Conservation (phyloP, 768 basidiomycete genomes). For the Boletus rubescentipes region DNA sequence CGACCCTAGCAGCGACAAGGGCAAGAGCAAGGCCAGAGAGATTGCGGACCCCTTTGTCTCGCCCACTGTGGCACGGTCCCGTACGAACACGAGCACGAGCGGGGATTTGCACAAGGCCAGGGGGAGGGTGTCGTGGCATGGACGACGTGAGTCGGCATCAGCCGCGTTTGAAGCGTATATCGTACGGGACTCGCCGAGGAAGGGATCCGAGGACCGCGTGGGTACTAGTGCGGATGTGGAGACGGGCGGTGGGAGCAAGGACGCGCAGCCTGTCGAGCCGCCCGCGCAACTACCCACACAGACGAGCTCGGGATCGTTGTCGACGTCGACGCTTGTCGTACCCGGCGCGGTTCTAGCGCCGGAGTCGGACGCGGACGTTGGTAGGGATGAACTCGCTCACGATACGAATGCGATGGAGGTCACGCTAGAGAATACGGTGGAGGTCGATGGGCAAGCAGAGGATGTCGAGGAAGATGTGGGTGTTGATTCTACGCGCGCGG, state of each 20-base stretch:
- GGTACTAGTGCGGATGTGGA: background rate
- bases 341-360: background rate
- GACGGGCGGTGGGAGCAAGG: background rate
- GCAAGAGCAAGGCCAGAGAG: background rate
- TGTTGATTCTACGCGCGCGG: background rate
- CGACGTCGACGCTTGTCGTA: background rate
- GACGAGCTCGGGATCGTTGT: background rate
- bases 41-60: background rate
- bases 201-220: too few relatives aligned
- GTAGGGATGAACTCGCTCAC: background rate
- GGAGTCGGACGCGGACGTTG: background rate
- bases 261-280: background rate
- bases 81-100: background rate
- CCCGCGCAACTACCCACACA: background rate
- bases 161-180: conserved; percentile 20
- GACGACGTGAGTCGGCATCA: conserved; percentile 13
- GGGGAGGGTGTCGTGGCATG: background rate
- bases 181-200: conserved; percentile 7
- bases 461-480: background rate
- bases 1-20: background rate
- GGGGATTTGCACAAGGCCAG: background rate
- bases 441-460: background rate
- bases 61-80: background rate
- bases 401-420: background rate
- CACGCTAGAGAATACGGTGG: background rate